Evolutionary conservation across 352 stramenopile genomes (phyloP), one percentile per base, ranked within the genome.

Genomic region (Chrysophaeum taylorii): DNA sequence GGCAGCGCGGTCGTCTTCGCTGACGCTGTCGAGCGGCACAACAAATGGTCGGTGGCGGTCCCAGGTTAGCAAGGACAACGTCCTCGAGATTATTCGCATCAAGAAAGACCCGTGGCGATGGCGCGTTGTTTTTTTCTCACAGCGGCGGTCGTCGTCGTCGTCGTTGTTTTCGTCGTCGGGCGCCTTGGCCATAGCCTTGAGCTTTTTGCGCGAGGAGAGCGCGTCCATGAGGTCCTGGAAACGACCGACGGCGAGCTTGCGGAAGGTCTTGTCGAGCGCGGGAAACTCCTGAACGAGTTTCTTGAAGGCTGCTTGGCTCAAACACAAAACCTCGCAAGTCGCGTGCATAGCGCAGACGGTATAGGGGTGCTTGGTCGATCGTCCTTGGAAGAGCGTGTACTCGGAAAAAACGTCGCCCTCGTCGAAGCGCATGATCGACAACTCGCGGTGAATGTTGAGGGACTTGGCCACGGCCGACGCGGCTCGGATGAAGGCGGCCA

Each of bases 381-480:
- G 14, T 2, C 25, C 1, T 9, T 4, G 35, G 7, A 62, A n/a
- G 50, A 62, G 50, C 2, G 50, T n/a, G 27, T 38, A 62, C 50
- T 62, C 50, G 23, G 50, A 25, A 31, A 62, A 62, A 31, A 62
- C 35, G 50, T 62, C 50, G 27, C 50, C 50, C 50, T 62, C 4
- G 4, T n/a, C n/a, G 27, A 62, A n/a, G n/a, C 1, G 4, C 25
- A 25, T 25, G 50, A 62, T 39, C 25, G 38, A 1, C 1, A 62
- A 12, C 7, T 62, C 50, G 4, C 25, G 50, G 27, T 62, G 27
- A 21, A 62, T 62, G 50, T 35, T 31, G 27, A 62, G 23, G 27
- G 50, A 38, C 15, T 35, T 21, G 9, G 50, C 50, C 9, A 62
- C n/a, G n/a, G n/a, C n/a, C n/a, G n/a, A n/a, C n/a, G n/a, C n/a